These are phyloP conservation scores for Phallus indusiatus DNA, from an alignment of 768 basidiomycete species.

Conservation along the genomic window DNA sequence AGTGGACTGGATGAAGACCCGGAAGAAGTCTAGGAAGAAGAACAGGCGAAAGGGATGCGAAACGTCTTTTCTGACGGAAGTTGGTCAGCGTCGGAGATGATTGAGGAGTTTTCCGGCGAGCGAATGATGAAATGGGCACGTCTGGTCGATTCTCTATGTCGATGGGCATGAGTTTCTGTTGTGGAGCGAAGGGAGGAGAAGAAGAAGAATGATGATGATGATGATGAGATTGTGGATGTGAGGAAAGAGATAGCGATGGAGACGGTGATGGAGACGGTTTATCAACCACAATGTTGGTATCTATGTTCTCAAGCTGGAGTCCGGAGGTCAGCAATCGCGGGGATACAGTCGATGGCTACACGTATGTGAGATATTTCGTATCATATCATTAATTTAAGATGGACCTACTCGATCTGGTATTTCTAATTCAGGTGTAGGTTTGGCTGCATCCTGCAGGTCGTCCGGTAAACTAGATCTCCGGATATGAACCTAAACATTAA, in stretches of 20 bases:
- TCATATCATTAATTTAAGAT: neutral
- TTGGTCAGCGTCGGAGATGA: conserved; percentile 61
- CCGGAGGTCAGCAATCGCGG: neutral
- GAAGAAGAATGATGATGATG: no score
- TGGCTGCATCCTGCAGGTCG: neutral
- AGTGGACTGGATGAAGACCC: neutral
- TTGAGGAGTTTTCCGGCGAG: conserved; percentile 70
- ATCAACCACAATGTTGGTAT: neutral
- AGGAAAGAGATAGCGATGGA: neutral
- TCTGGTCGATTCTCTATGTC: conserved; percentile 3
- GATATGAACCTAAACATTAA: neutral
- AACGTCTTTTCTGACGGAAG: conserved; percentile 32
- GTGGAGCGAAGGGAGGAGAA: neutral
- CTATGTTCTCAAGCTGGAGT: neutral
- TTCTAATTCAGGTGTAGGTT: neutral
- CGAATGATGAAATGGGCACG: conserved; percentile 64
- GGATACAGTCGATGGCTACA: conserved; percentile 4
- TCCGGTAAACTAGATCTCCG: conserved; percentile 1
- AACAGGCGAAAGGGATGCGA: conserved; percentile 36
- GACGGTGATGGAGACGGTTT: neutral
- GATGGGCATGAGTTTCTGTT: neutral
- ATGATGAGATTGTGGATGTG: neutral
- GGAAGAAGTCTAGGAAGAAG: conserved; percentile 57
- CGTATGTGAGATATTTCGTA: neutral
- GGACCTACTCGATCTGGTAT: neutral